Evolutionary conservation across 2,329 filamentous ascomycete genomes (phyloP).

Genomic region (Fusarium falciforme): DNA sequence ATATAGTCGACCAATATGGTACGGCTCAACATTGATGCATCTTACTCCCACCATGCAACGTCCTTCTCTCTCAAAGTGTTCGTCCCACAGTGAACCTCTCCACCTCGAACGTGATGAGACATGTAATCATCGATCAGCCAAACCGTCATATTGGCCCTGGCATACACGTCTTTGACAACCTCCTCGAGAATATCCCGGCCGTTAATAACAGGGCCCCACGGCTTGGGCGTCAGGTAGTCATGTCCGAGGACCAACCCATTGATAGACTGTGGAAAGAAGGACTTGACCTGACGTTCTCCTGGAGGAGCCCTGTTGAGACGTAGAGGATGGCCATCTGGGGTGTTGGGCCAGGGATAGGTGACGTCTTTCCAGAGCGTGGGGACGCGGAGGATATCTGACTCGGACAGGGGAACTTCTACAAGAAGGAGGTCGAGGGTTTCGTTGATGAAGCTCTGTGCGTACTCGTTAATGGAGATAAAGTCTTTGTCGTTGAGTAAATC

Average conservation of each 20-base stretch:
- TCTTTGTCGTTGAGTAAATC: conserved; percentile 17
- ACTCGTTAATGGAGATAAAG: conserved; percentile 11
- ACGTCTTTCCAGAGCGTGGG: conserved; percentile 33
- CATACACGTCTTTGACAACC: conserved; percentile 32
- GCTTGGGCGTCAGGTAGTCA: conserved; percentile 38
- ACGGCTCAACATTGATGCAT: background rate
- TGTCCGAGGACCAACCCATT: conserved; percentile 39
- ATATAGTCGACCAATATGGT: background rate
- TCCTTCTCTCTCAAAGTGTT: conserved; percentile 36
- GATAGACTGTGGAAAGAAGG: conserved; percentile 34
- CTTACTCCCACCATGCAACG: conserved; percentile 29
- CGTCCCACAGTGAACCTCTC: conserved; percentile 42
- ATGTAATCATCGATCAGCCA: conserved; percentile 38
- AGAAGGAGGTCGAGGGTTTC: conserved; percentile 36
- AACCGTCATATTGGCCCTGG: conserved; percentile 24
- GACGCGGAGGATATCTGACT: conserved; percentile 36
- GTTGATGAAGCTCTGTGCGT: conserved; percentile 25
- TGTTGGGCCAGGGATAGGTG: background rate
- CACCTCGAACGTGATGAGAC: conserved; percentile 36
- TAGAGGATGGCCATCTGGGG: background rate
- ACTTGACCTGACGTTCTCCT: conserved; percentile 7
- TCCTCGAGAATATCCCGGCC: conserved; percentile 35
- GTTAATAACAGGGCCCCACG: conserved; percentile 38
- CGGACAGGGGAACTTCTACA: conserved; percentile 35
- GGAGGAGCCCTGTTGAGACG: background rate